Conservation (phyloP, 139 green algal species). For the Spirogloea muscicola region DNA sequence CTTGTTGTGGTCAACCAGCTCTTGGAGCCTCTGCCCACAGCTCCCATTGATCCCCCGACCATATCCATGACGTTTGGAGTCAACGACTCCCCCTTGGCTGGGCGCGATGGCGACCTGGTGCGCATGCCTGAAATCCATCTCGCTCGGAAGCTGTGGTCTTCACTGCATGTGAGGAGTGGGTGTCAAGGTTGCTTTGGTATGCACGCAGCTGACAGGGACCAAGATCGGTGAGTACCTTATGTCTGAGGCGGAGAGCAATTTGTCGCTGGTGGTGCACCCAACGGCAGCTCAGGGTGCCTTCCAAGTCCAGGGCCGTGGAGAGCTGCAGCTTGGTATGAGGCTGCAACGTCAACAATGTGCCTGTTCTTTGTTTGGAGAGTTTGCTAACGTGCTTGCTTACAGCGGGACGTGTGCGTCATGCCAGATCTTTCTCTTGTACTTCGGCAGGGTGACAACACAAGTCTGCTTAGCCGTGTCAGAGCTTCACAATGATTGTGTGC, state of each 20-base stretch:
- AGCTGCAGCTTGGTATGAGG: slow-evolving; percentile 93
- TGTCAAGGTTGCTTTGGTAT: too few relatives aligned
- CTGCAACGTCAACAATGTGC: too few relatives aligned
- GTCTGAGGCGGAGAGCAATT: slow-evolving; percentile 77
- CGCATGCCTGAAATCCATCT: slow-evolving; percentile 51
- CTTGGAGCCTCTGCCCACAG: slow-evolving; percentile 60
- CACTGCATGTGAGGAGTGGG: too few relatives aligned
- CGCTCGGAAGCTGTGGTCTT: too few relatives aligned
- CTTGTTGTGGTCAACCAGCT: too few relatives aligned
- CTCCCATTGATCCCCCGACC: slow-evolving; percentile 80
- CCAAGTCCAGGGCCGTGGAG: slow-evolving; percentile 77
- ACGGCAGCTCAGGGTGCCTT: slow-evolving; percentile 50
- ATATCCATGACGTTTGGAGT: slow-evolving; percentile 81
- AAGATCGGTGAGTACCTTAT: slow-evolving; percentile 75
- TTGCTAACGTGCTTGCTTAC: too few relatives aligned
- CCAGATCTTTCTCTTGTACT: too few relatives aligned
- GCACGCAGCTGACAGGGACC: slow-evolving; percentile 65
- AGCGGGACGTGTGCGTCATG: too few relatives aligned
- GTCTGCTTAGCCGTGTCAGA: too few relatives aligned
- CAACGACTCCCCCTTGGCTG: slow-evolving; percentile 80
- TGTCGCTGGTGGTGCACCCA: slow-evolving; percentile 58
- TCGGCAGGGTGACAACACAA: too few relatives aligned
- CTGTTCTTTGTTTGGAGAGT: too few relatives aligned
- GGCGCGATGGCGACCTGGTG: slow-evolving; percentile 47
- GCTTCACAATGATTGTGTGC: neutral